Base-by-base conservation (phyloP, 31 red algal species). In the Bonnemaisonia californica region DNA sequence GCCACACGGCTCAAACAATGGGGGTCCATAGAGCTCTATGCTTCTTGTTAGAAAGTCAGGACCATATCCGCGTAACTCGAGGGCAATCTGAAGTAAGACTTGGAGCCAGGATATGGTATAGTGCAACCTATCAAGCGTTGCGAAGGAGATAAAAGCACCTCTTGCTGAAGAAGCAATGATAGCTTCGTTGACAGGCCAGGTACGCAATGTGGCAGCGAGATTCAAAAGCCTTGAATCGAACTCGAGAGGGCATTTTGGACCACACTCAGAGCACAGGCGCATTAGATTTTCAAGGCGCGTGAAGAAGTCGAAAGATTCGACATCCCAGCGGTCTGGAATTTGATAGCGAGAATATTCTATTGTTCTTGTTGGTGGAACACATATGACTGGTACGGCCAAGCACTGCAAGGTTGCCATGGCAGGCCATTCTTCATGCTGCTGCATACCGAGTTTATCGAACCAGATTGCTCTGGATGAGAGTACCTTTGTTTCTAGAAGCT, bases 321-420 rank as follows among this genome's bases (percentile, higher is more conserved):
- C 30, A 54, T 74, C 68, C 85, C 85, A 89, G 34, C 76, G 38
- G n/a, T 78, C 74, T 64, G 85, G 85, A 73, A 89, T 89, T 33
- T 89, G 85, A 74, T 89, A 89, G 13, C 85, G 63, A 18, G 85
- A 89, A 64, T 89, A 89, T 57, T 89, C 85, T 48, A 89, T 73
- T 23, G 85, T 89, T 74, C 85, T 71, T 27, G 85, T 89, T 1
- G 85, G 85, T 39, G 76, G 85, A 19, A 89, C 85, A 34, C 66
- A 89, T 54, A 89, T 89, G 34, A 89, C 85, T 4, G 85, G 85
- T 23, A 54, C 75, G 27, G 75, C 63, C 4, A 89, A 37, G 57
- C 68, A 74, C 22, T 89, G 85, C 1, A 89, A 21, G 35, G 76
- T 89, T 54, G 68, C 74, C 68, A 89, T 32, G 31, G 65, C 34